Evolutionary conservation across 176 grass and related monocot genomes (phyloP).

Genomic region (Zea mays): Zm-B73-REFERENCE-NAM-5.0 NC_050104.1:27781001-27781500

Average conservation of each 20-base stretch:
- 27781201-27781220: constrained; percentile 56
- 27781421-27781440: constrained; percentile 4
- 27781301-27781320: constrained; percentile 11
- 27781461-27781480: constrained; percentile 10
- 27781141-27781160: constrained; percentile 36
- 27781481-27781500: not conserved
- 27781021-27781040: constrained; percentile 41
- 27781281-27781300: constrained; percentile 26
- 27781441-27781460: constrained; percentile 47
- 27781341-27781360: not conserved
- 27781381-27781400: constrained; percentile 3
- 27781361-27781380: not conserved
- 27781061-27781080: constrained; percentile 32
- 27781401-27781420: not conserved
- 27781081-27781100: constrained; percentile 8
- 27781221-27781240: not conserved
- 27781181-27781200: constrained; percentile 67
- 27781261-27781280: constrained; percentile 32
- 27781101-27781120: constrained; percentile 27
- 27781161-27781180: constrained; percentile 57
- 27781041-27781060: constrained; percentile 34
- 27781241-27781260: constrained; percentile 35
- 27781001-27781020: constrained; percentile 39
- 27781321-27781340: constrained; percentile 47
- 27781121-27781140: constrained; percentile 32